Conservation (phyloP, 805 yeast species). For the Yamadazyma endophytica region DNA sequence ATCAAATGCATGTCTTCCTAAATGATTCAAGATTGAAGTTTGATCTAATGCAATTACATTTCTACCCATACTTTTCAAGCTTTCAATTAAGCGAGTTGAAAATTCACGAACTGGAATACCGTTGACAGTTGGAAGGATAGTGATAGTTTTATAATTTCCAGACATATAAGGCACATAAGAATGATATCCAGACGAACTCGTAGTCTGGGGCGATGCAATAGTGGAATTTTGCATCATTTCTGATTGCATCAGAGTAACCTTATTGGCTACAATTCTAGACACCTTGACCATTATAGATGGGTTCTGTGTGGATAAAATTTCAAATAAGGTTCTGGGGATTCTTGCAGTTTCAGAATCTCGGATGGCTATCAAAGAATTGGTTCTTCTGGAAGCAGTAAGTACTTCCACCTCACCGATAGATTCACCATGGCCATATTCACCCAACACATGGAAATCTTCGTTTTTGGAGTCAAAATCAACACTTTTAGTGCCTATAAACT, state of each 20-base stretch:
- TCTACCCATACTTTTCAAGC: constrained; percentile 68
- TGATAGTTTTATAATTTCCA: constrained; percentile 71
- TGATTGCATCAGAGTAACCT: constrained; percentile 20
- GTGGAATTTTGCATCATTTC: constrained; percentile 6
- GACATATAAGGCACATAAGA: constrained; percentile 28
- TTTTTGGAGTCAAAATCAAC: constrained; percentile 5
- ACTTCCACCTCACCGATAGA: constrained; percentile 95
- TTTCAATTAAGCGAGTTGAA: constrained; percentile 67
- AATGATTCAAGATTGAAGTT: constrained; percentile 68
- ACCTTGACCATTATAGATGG: constrained; percentile 91
- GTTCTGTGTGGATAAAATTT: constrained; percentile 73
- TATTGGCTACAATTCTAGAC: constrained; percentile 77
- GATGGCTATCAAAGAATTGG: constrained; percentile 72
- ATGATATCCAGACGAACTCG: constrained; percentile 15
- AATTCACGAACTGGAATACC: constrained; percentile 88
- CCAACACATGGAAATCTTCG: constrained; percentile 31
- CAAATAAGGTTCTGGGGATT: constrained; percentile 87
- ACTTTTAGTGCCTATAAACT: constrained; percentile 11
- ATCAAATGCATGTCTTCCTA: constrained; percentile 93
- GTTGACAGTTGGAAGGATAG: constrained; percentile 71
- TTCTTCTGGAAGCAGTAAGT: constrained; percentile 70
- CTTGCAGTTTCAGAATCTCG: constrained; percentile 93
- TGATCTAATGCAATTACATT: constrained; percentile 79
- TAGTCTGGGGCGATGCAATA: constrained; percentile 8
- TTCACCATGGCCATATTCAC: constrained; percentile 91